Base-by-base conservation (phyloP, 2,329 filamentous ascomycete genomes). In the Cladophialophora chaetospira region DNA sequence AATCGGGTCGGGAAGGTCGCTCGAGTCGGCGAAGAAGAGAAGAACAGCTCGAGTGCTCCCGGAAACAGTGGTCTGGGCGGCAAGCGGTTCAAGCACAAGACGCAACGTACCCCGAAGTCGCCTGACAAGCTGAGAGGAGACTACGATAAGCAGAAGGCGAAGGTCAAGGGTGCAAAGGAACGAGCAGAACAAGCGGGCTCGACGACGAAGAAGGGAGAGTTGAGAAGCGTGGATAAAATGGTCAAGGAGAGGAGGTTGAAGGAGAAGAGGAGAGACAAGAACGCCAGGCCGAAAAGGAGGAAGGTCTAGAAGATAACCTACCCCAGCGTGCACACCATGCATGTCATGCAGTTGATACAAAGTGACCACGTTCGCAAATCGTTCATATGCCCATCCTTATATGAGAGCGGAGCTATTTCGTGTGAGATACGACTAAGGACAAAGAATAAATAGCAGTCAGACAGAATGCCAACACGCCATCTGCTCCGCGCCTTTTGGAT, bases 71-170 rank as follows among this genome's bases (percentile, higher is more conserved):
- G 15, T 29, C 28, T 36, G 40, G n/a, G 33, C 42, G 80, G 80
- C 2, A 82, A 78, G 54, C 80, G 86, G 61, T 96, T 88, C 79
- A 89, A 88, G 78, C 94, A 99, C 77, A 93, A 88, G 75, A 84
- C 87, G 73, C 87, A 94, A 71, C 86, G 83, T 75, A 91, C 91
- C 55, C 94, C 95, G 62, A 97, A 97, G 80, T 85, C 90, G 67
- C 91, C 94, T 5, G 94, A 99, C 78, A 93, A 89, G 76, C 93
- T 83, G 73, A 83, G 94, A 60, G 91, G 93, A 72, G 93, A 99
- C 75, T 99, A 89, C 75, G 81, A 95, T 63, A 85, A 86, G 70
- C 87, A 89, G 77, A 96, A 94, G 86, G 92, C 92, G 86, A 86
- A 90, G 69, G 87, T 94, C 15, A 85, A 86, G 13, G 91, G 91